A percentile compares a stretch with the other conserved stretches of the same genome.
Conservation (phyloP, 208 protist species). For the Acanthamoeba castellanii region DNA sequence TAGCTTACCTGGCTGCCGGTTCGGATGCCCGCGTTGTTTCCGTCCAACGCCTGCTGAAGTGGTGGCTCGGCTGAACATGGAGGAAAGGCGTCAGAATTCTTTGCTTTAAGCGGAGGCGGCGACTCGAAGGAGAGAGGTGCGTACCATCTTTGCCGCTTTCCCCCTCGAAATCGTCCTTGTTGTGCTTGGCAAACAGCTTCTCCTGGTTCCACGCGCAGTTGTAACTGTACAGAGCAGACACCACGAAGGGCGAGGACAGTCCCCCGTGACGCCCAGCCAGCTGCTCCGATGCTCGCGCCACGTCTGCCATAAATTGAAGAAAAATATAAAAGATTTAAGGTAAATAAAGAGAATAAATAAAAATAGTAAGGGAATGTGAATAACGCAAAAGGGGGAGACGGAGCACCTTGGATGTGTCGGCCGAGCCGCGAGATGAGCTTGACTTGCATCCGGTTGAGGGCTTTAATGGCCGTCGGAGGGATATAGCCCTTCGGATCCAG, state of each 20-base stretch:
- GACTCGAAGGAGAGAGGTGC: not conserved
- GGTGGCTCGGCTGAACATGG: too few species aligned
- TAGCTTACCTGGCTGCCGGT: too few species aligned
- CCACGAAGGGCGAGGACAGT: not conserved
- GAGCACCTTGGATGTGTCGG: constrained; percentile 6
- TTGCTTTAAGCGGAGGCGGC: too few species aligned
- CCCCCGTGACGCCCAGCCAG: not conserved
- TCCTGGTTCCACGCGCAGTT: constrained; percentile 40
- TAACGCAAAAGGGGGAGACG: not conserved
- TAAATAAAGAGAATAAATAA: not conserved
- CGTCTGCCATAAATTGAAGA: not conserved
- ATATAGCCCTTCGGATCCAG: constrained; percentile 62
- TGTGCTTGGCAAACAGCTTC: not conserved
- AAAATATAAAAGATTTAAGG: too few species aligned
- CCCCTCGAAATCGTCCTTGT: not conserved
- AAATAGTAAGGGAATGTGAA: not conserved
- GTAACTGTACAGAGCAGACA: constrained; percentile 33
- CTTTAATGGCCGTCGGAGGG: not conserved
- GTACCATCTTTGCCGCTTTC: not conserved
- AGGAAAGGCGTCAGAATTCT: not conserved
- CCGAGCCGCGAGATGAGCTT: not conserved
- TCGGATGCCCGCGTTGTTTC: too few species aligned
- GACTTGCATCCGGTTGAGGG: constrained; percentile 43
- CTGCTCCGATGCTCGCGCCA: constrained; percentile 5
- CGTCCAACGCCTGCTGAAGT: too few species aligned